Evolutionary conservation across 139 green algal species (phyloP).

Genomic region (Chlorella sp.): DNA sequence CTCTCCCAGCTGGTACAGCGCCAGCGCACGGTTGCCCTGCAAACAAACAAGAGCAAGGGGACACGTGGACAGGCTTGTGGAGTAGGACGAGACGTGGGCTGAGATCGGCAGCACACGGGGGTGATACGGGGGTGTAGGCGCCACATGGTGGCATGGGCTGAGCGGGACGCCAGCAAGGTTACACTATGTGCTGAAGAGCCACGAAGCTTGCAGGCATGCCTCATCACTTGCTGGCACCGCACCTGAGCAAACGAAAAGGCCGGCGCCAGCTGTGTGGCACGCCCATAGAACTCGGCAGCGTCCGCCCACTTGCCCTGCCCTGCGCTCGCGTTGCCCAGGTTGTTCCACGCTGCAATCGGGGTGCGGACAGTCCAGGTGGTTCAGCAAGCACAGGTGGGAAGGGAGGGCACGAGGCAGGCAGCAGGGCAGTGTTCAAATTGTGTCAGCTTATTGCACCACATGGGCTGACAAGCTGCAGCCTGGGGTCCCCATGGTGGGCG

Average conservation of each 20-base stretch:
- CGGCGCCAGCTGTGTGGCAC: conserved; percentile 70
- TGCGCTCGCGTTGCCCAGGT: conserved; percentile 78
- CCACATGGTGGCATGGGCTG: not conserved
- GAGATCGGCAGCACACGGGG: not conserved
- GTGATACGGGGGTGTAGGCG: too few species aligned
- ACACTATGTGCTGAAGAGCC: not conserved
- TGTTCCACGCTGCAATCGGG: conserved; percentile 68
- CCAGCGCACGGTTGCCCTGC: conserved; percentile 78
- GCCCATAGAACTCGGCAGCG: conserved; percentile 65
- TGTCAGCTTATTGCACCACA: too few species aligned
- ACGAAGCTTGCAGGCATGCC: not conserved
- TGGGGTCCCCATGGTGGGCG: too few species aligned
- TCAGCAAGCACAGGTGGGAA: too few species aligned
- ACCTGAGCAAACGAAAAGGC: conserved; percentile 81
- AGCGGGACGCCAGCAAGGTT: not conserved
- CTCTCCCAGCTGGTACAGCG: conserved; percentile 74
- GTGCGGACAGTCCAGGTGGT: too few species aligned
- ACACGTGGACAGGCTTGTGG: not conserved
- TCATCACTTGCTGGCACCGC: too few species aligned
- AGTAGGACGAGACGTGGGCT: not conserved
- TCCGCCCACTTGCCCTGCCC: conserved; percentile 28
- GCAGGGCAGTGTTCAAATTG: too few species aligned
- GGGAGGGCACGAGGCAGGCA: too few species aligned
- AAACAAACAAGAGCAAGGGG: not conserved
- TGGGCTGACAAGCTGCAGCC: too few species aligned